Conservation (phyloP, 2,329 filamentous ascomycete species). For the Aquanectria penicillioides region DNA sequence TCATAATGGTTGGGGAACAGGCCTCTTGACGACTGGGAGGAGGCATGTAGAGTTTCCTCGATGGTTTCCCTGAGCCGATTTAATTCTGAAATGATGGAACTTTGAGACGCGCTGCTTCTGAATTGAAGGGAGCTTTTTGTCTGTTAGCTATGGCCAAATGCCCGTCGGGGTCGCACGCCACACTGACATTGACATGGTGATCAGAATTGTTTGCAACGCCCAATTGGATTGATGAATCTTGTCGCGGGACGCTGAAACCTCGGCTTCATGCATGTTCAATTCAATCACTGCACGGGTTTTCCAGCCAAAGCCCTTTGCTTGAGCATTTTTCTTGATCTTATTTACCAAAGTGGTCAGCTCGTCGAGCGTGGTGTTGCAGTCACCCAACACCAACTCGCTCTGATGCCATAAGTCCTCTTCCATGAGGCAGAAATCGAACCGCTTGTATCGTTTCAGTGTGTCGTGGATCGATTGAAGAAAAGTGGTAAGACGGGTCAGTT, state of each 20-base stretch:
- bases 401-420: constrained; percentile 38
- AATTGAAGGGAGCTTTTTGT: background rate
- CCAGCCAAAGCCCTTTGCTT: background rate
- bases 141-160: background rate
- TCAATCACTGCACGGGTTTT: background rate
- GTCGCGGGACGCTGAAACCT: constrained; percentile 34
- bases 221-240: constrained; percentile 41
- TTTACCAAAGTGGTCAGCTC: background rate
- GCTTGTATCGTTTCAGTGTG: constrained; percentile 31
- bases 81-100: background rate
- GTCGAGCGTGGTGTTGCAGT: background rate
- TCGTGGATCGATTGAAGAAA: constrained; percentile 34
- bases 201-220: constrained; percentile 41
- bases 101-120: background rate
- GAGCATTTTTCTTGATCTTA: background rate
- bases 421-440: constrained; percentile 31
- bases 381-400: constrained; percentile 29
- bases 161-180: too few species aligned
- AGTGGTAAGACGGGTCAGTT: constrained; percentile 32
- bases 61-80: constrained; percentile 26
- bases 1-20: background rate
- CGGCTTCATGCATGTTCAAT: background rate
- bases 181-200: constrained; percentile 36
- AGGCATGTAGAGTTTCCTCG: constrained; percentile 24
- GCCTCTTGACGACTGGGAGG: constrained; percentile 19